These are phyloP conservation scores for Xylaria polymorpha DNA, from an alignment of 2,329 filamentous ascomycete genomes.

Conservation along the genomic window DNA sequence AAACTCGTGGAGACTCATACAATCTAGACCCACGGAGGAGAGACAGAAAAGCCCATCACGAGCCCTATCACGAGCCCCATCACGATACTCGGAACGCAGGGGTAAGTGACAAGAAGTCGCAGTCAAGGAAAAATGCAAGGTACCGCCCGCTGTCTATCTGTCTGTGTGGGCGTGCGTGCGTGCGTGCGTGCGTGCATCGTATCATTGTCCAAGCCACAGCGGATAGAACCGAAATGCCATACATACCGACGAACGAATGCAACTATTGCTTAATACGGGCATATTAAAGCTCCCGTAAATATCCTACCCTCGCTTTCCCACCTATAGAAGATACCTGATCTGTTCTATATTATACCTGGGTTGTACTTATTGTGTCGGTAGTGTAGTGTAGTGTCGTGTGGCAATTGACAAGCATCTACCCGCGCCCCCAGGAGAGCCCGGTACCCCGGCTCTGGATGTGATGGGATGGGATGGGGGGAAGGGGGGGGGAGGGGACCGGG, in stretches of 20 bases:
- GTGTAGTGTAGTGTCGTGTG: not conserved
- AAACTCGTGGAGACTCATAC: constrained; percentile 7
- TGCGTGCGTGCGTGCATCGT: constrained; percentile 5
- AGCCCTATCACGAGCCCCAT: not conserved
- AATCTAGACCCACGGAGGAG: constrained; percentile 18
- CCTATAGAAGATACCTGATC: not conserved
- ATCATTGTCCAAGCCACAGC: constrained; percentile 21
- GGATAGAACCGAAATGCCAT: constrained; percentile 22
- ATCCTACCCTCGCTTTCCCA: not conserved
- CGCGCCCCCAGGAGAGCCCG: constrained; percentile 22
- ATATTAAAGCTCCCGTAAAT: not conserved
- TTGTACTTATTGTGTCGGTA: not conserved
- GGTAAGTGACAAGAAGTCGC: not conserved
- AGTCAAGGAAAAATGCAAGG: constrained; percentile 7
- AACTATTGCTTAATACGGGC: not conserved
- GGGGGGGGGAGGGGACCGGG: constrained; percentile 14
- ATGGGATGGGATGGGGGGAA: not conserved
- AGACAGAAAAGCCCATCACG: not conserved
- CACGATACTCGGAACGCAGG: not conserved
- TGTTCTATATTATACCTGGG: not conserved
- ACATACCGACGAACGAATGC: not conserved
- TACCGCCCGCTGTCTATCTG: constrained; percentile 12
- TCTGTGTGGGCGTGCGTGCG: too few species aligned
- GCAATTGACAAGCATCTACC: constrained; percentile 11
- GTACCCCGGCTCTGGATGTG: constrained; percentile 27